phyloP scores from a whole-genome alignment of 371 early-diverging fungal genomes.

The Zychaea mexicana region DNA sequence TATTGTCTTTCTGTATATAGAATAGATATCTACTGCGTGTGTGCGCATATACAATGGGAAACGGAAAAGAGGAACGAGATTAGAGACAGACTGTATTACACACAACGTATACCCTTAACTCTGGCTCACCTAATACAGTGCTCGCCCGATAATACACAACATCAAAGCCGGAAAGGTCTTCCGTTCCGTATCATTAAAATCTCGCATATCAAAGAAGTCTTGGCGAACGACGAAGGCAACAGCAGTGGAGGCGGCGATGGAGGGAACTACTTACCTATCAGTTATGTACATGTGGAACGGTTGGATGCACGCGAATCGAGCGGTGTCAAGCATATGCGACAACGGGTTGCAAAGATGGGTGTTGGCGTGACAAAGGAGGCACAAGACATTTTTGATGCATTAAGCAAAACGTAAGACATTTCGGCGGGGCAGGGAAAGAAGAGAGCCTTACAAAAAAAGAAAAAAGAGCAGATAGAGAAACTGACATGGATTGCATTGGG shows the following conservation, averaged over 20 bases:
- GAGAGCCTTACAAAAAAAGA: too few species aligned
- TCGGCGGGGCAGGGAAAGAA: too few species aligned
- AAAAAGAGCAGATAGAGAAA: too few species aligned
- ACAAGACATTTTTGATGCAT: slow-evolving; percentile 82
- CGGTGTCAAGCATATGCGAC: slow-evolving; percentile 56
- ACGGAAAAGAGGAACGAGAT: too few species aligned
- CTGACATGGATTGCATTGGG: too few species aligned
- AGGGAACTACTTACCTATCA: slow-evolving; percentile 16
- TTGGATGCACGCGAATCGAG: slow-evolving; percentile 67
- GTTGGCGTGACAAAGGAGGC: slow-evolving; percentile 80
- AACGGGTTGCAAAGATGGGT: slow-evolving; percentile 71
- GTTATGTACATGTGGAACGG: slow-evolving; percentile 54
- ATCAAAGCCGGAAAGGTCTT: slow-evolving; percentile 21
- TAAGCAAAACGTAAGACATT: slow-evolving; percentile 73
- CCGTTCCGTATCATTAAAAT: slow-evolving; percentile 63
- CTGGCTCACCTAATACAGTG: slow-evolving; percentile 22
- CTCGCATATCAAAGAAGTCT: slow-evolving; percentile 61
- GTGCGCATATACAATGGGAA: slow-evolving; percentile 4
- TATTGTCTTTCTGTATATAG: background rate
- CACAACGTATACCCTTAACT: slow-evolving; percentile 14
- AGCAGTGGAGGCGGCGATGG: slow-evolving; percentile 24
- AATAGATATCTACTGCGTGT: background rate
- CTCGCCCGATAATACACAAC: slow-evolving; percentile 7
- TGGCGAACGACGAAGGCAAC: slow-evolving; percentile 38
- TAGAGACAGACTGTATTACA: too few species aligned